Evolutionary conservation across 1,139 yeast genomes (phyloP).

Genomic region (Lodderomyces parapsilosis): DNA sequence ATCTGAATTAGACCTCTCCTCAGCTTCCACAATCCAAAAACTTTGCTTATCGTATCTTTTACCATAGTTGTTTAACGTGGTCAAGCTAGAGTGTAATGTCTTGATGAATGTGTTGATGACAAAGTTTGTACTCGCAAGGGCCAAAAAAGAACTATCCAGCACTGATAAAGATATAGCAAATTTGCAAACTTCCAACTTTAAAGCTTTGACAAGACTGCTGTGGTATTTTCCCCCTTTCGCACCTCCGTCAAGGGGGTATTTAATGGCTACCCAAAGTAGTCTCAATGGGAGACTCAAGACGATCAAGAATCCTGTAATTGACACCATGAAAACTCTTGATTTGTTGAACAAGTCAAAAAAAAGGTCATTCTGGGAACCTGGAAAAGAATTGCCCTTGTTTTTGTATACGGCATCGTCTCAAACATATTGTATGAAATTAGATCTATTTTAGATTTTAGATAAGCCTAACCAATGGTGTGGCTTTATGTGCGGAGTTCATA

Average conservation of each 20-base stretch:
- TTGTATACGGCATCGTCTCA: no score
- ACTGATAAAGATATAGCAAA: conserved; percentile 13
- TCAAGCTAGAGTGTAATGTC: conserved; percentile 9
- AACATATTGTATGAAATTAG: no score
- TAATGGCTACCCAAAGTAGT: conserved; percentile 8
- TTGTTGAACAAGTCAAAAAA: neutral
- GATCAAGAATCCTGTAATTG: conserved; percentile 8
- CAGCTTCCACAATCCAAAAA: conserved; percentile 37
- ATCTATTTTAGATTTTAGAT: neutral
- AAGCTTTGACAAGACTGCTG: conserved; percentile 8
- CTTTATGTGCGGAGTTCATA: neutral
- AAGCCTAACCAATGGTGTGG: neutral
- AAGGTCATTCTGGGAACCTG: no score
- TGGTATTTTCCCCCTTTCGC: conserved; percentile 11
- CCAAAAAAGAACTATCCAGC: conserved; percentile 9
- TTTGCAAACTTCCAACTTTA: conserved; percentile 11
- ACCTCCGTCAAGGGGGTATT: conserved; percentile 14
- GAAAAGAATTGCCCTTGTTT: no score
- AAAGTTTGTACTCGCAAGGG: conserved; percentile 6
- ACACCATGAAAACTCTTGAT: neutral
- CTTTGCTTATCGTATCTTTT: conserved; percentile 32
- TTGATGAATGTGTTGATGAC: conserved; percentile 10
- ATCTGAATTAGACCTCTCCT: conserved; percentile 23
- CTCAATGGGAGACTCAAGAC: conserved; percentile 12
- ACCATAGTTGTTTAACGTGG: conserved; percentile 32